Evolutionary conservation across 257 asterid genomes (phyloP).

Genomic region (Solanum etuberosum): DNA sequence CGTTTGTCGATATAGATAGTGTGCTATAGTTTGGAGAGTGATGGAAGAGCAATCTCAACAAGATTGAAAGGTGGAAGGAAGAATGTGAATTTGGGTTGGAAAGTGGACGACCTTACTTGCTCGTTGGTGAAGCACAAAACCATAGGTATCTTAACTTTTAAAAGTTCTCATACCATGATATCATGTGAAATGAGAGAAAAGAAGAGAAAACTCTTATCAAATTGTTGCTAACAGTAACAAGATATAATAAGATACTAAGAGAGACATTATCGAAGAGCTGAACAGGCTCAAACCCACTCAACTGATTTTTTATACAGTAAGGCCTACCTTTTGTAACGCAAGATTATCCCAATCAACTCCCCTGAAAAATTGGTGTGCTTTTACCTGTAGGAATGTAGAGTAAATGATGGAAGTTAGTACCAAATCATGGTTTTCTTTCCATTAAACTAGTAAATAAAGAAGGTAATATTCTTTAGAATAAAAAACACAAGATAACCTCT

Average conservation of each 20-base stretch:
- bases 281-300: neutral
- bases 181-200: neutral
- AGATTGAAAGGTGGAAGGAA: neutral
- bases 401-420: slow-evolving; percentile 1
- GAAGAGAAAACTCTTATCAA: neutral
- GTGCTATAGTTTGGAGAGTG: neutral
- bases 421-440: neutral
- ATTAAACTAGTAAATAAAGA: neutral
- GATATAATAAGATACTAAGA: neutral
- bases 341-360: slow-evolving; percentile 98
- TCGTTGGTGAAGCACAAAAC: neutral
- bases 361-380: slow-evolving; percentile 68
- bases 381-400: slow-evolving; percentile 46
- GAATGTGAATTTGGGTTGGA: neutral
- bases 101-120: neutral
- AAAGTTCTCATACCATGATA: neutral
- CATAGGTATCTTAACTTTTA: neutral
- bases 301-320: neutral
- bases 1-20: neutral
- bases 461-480: neutral
- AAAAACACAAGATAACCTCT: slow-evolving; percentile 38
- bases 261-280: neutral
- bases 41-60: neutral
- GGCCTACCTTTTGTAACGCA: slow-evolving; percentile 62
- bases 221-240: neutral